Evolutionary conservation across 2,329 filamentous ascomycete genomes (phyloP).

Genomic region (Hypoxylon sp.): DNA sequence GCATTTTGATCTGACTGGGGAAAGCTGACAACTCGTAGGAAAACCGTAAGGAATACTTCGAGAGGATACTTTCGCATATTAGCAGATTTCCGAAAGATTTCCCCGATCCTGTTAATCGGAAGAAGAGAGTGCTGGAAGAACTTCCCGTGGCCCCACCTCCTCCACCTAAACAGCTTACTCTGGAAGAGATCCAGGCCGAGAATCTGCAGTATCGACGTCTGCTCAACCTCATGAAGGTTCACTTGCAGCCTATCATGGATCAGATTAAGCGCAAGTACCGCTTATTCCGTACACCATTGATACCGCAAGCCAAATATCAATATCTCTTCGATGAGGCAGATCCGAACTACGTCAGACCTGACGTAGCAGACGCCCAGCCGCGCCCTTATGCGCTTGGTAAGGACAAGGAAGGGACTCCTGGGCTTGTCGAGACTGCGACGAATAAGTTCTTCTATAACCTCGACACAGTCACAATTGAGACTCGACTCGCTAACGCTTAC

Average conservation of each 20-base stretch:
- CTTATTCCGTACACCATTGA: conserved; percentile 84
- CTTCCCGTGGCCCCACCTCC: conserved; percentile 81
- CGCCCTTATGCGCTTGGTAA: conserved; percentile 84
- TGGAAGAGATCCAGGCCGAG: conserved; percentile 83
- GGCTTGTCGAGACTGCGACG: conserved; percentile 79
- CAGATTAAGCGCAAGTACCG: conserved; percentile 92
- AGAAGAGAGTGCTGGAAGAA: conserved; percentile 84
- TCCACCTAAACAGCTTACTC: conserved; percentile 75
- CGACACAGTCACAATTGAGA: conserved; percentile 92
- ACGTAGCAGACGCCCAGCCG: conserved; percentile 67
- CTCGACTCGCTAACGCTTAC: conserved; percentile 95
- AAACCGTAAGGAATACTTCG: conserved; percentile 84
- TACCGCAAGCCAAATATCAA: conserved; percentile 78
- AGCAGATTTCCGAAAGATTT: conserved; percentile 86
- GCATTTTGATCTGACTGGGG: neutral
- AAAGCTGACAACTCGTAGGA: conserved; percentile 57
- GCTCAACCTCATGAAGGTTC: conserved; percentile 88
- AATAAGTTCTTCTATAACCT: conserved; percentile 96
- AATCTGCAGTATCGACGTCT: conserved; percentile 86
- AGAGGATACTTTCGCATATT: conserved; percentile 79
- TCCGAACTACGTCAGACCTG: conserved; percentile 74
- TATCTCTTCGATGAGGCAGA: conserved; percentile 90
- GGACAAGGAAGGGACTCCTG: conserved; percentile 82
- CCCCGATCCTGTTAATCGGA: conserved; percentile 86
- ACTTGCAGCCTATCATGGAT: conserved; percentile 95